Evolutionary conservation across 2,329 filamentous ascomycete species (phyloP).

Genomic region (Penicillium sp.): DNA sequence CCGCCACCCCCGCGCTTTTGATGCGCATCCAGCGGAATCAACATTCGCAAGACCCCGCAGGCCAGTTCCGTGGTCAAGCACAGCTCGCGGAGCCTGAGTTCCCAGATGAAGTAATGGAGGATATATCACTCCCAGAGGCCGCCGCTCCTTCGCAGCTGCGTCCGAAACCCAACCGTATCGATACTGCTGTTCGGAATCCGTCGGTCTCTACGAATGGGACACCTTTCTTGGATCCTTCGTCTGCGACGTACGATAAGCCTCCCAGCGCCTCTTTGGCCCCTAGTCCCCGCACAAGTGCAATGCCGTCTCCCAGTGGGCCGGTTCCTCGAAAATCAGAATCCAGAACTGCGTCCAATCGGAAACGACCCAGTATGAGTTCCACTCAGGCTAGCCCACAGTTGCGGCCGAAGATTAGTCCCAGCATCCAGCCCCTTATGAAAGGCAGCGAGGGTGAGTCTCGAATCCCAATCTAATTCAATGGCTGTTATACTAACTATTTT

Average conservation of each 20-base stretch:
- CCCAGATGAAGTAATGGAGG: conserved; percentile 59
- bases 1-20: conserved; percentile 81
- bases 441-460: conserved; percentile 57
- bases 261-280: conserved; percentile 40
- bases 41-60: conserved; percentile 37
- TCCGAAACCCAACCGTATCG: conserved; percentile 49
- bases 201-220: conserved; percentile 65
- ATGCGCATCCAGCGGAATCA: conserved; percentile 67
- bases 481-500: conserved; percentile 3
- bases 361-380: conserved; percentile 67
- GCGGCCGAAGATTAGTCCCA: conserved; percentile 85
- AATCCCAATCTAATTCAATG: conserved; percentile 4
- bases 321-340: conserved; percentile 43
- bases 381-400: conserved; percentile 82
- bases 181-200: conserved; percentile 49
- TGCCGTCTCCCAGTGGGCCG: conserved; percentile 50
- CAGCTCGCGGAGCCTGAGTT: conserved; percentile 40
- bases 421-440: conserved; percentile 85
- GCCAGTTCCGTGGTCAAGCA: conserved; percentile 33
- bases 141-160: conserved; percentile 46
- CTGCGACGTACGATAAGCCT: conserved; percentile 30
- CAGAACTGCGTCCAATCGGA: conserved; percentile 52
- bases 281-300: conserved; percentile 54
- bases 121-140: conserved; percentile 72
- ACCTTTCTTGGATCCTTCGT: conserved; percentile 39